Conservation (phyloP, 176 grass and related monocot species). For the Triticum turgidum region DNA sequence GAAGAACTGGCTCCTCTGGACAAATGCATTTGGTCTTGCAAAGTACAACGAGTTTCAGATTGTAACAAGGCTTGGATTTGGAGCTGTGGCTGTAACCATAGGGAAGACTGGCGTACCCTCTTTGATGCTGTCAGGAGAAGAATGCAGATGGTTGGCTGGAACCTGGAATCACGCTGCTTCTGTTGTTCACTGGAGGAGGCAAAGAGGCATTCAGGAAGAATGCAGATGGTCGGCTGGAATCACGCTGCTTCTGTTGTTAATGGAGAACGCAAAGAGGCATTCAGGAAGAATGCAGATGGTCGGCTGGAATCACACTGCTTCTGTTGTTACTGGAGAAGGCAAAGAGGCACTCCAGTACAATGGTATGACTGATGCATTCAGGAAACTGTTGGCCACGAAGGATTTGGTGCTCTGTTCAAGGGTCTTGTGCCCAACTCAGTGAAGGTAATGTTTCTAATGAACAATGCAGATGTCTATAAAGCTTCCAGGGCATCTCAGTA, state of each 20-base stretch:
- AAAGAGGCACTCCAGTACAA: conserved; percentile 69
- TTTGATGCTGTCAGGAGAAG: conserved; percentile 70
- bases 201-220: conserved; percentile 31
- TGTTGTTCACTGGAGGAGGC: too few relatives aligned
- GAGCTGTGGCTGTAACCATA: conserved; percentile 80
- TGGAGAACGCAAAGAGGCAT: conserved; percentile 52
- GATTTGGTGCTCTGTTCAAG: conserved; percentile 87
- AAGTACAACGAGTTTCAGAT: conserved; percentile 67
- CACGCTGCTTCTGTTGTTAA: conserved; percentile 76
- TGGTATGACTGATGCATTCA: conserved; percentile 93
- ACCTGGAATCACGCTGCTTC: too few relatives aligned
- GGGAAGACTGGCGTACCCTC: conserved; percentile 98
- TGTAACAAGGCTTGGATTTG: conserved; percentile 73
- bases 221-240: conserved; percentile 99
- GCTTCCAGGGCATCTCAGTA: not conserved
- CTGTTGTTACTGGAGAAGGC: conserved; percentile 65
- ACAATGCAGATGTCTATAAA: too few relatives aligned
- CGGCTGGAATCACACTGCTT: conserved; percentile 82
- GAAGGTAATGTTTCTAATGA: conserved; percentile 52
- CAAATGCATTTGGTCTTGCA: conserved; percentile 50
- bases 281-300: conserved; percentile 98
- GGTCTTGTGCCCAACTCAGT: conserved; percentile 94
- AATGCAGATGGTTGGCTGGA: too few relatives aligned
- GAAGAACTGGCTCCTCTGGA: conserved; percentile 70
- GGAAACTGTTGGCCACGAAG: conserved; percentile 83